These are phyloP conservation scores for Dunaliella sp. DNA, from an alignment of 139 green algal genomes.

Conservation along the genomic window DNA sequence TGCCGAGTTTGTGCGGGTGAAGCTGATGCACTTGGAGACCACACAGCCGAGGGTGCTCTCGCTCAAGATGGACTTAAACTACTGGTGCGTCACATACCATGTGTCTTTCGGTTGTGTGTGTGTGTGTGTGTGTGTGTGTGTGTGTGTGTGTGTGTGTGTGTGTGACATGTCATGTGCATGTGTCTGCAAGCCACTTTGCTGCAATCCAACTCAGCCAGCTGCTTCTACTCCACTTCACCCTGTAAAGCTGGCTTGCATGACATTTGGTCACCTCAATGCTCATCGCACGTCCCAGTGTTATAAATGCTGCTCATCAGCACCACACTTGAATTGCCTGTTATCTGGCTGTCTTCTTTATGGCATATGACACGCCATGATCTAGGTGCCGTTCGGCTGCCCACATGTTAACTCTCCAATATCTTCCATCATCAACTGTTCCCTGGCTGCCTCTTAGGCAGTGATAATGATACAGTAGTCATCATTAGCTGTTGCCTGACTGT, in stretches of 20 bases:
- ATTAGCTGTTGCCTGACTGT: too few relatives aligned
- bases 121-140: background rate
- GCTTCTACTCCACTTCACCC: background rate
- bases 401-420: too few relatives aligned
- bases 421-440: too few relatives aligned
- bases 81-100: background rate
- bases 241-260: conserved; percentile 70
- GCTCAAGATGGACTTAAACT: conserved; percentile 27
- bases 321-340: background rate
- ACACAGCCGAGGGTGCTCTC: conserved; percentile 59
- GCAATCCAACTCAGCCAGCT: background rate
- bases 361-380: too few relatives aligned
- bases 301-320: too few relatives aligned
- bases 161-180: background rate
- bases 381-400: too few relatives aligned
- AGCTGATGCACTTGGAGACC: conserved; percentile 72
- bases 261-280: too few relatives aligned
- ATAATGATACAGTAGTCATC: too few relatives aligned
- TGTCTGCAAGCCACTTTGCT: background rate
- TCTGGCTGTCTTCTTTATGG: too few relatives aligned
- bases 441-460: too few relatives aligned
- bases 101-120: background rate
- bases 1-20: conserved; percentile 71
- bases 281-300: too few relatives aligned
- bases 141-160: background rate